Conservation (phyloP, 139 green algal genomes). For the Tetraselmis striata region DNA sequence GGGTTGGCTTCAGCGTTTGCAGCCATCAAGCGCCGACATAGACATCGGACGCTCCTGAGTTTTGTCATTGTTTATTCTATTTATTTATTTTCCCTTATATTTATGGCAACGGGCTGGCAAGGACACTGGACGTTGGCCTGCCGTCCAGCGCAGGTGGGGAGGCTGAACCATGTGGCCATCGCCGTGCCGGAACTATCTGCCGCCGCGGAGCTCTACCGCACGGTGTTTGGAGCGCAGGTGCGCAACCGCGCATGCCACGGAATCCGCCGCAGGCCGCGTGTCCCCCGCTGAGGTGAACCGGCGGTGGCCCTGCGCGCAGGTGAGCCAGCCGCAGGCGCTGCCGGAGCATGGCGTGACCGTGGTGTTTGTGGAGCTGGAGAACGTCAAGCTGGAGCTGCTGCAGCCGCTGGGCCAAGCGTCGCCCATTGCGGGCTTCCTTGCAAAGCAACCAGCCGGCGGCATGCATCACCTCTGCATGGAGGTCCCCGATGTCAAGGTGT, state of each 20-base stretch:
- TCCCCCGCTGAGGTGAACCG: neutral
- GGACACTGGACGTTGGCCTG: slow-evolving; percentile 17
- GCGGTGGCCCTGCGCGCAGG: neutral
- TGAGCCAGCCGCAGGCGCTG: slow-evolving; percentile 14
- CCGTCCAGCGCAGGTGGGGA: slow-evolving; percentile 8
- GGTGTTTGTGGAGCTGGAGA: slow-evolving; percentile 55
- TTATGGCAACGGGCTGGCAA: too few relatives aligned
- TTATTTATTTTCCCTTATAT: too few relatives aligned
- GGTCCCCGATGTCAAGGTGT: slow-evolving; percentile 19
- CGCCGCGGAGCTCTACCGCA: slow-evolving; percentile 39
- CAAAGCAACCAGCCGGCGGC: slow-evolving; percentile 43
- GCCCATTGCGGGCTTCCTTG: slow-evolving; percentile 46
- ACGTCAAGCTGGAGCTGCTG: slow-evolving; percentile 57
- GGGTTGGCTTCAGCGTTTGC: slow-evolving; percentile 8
- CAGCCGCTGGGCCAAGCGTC: slow-evolving; percentile 46
- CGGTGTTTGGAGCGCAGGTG: slow-evolving; percentile 38
- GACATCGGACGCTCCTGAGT: too few relatives aligned
- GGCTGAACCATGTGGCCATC: slow-evolving; percentile 62
- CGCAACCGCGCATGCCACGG: slow-evolving; percentile 15
- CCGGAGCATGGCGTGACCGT: slow-evolving; percentile 52
- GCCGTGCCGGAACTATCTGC: slow-evolving; percentile 45
- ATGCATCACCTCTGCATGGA: slow-evolving; percentile 65
- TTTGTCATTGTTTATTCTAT: too few relatives aligned
- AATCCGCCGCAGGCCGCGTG: neutral
- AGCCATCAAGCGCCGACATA: too few relatives aligned